These are phyloP conservation scores for Helichrysum umbraculigerum DNA, from an alignment of 129 eudicot species.

Conservation along the genomic window DNA sequence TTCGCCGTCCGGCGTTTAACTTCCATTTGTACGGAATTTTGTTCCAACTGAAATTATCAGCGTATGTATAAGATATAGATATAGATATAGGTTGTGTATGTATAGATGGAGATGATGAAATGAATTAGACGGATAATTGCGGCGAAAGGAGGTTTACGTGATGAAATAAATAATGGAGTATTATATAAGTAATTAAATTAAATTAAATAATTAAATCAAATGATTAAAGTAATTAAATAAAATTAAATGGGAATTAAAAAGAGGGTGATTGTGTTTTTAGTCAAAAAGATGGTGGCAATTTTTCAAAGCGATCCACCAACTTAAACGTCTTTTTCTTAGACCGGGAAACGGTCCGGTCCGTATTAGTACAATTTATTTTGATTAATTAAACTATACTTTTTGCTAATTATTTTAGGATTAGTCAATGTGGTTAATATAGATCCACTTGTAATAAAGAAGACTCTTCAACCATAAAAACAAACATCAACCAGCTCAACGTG, in stretches of 20 bases:
- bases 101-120: constrained; percentile 4
- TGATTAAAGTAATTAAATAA: background rate
- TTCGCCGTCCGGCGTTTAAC: constrained; percentile 56
- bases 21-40: constrained; percentile 39
- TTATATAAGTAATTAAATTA: background rate
- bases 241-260: background rate
- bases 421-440: no score
- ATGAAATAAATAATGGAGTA: background rate
- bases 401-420: no score
- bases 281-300: constrained; percentile 23
- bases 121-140: background rate
- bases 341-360: constrained; percentile 19
- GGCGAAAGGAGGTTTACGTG: constrained; percentile 1
- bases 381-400: no score
- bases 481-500: no score
- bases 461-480: no score
- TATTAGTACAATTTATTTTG: no score
- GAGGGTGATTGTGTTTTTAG: background rate
- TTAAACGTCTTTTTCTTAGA: constrained; percentile 14
- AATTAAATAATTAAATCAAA: background rate
- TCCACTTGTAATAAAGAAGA: no score
- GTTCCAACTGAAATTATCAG: background rate
- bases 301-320: constrained; percentile 20
- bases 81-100: background rate
- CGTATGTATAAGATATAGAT: background rate